Conservation (phyloP, 352 stramenopile genomes). For the Globisporangium perplexum region DNA sequence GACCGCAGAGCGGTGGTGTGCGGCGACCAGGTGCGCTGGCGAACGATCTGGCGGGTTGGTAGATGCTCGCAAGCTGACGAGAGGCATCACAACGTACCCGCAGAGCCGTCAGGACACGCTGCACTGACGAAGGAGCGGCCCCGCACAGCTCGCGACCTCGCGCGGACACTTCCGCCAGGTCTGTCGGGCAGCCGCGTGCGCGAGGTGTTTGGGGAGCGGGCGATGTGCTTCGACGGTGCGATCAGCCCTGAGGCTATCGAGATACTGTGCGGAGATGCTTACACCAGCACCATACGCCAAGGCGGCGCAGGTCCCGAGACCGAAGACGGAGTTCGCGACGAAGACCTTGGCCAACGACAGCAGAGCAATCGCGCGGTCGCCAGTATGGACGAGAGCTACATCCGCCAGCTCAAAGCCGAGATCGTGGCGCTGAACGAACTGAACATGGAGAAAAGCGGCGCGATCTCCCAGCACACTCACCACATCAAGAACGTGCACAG, state of each 20-base stretch:
- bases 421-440: constrained; percentile 36
- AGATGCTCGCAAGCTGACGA: background rate
- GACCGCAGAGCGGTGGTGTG: constrained; percentile 46
- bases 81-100: background rate
- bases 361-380: background rate
- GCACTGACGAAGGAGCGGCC: constrained; percentile 30
- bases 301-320: constrained; percentile 7
- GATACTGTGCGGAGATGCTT: background rate
- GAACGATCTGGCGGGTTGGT: background rate
- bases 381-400: constrained; percentile 34
- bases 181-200: too few relatives aligned
- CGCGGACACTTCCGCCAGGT: constrained; percentile 12
- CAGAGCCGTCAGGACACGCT: constrained; percentile 4
- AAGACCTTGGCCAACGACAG: background rate
- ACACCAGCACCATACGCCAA: background rate
- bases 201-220: constrained; percentile 11
- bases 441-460: constrained; percentile 6
- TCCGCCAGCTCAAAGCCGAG: constrained; percentile 52
- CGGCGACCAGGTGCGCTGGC: constrained; percentile 21
- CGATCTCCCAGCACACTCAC: constrained; percentile 7
- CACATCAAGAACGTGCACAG: constrained; percentile 58
- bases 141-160: constrained; percentile 40
- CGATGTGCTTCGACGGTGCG: constrained; percentile 14
- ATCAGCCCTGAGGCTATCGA: background rate
- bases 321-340: constrained; percentile 2